Percentiles rank a stretch among this genome's conserved stretches.
Conservation (phyloP, 2,329 filamentous ascomycete genomes). For the Colletotrichum incanum region DNA sequence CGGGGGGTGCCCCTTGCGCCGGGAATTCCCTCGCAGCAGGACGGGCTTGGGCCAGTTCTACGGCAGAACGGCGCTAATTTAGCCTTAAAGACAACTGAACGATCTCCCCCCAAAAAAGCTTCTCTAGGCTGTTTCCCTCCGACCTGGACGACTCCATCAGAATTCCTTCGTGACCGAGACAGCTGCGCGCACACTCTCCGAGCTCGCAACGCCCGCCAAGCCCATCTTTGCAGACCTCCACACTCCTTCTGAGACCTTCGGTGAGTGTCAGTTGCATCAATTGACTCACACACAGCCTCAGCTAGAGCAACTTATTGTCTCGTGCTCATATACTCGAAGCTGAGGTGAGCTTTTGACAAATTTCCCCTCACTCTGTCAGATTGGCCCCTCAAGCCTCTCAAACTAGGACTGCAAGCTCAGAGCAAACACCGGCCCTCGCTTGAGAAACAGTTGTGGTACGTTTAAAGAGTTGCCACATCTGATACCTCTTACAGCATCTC, state of each 20-base stretch:
- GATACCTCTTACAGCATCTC: not conserved
- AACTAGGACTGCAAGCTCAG: not conserved
- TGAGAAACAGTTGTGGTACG: not conserved
- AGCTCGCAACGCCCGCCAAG: not conserved
- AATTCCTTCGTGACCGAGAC: slow-evolving; percentile 1
- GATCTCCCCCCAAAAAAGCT: not conserved
- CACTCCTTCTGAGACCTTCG: not conserved
- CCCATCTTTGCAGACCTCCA: not conserved
- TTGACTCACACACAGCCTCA: slow-evolving; percentile 10
- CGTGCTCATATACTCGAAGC: not conserved
- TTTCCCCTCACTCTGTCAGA: slow-evolving; percentile 25
- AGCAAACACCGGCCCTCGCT: not conserved
- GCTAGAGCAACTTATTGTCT: not conserved
- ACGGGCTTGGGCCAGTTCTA: slow-evolving; percentile 21
- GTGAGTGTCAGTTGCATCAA: slow-evolving; percentile 17
- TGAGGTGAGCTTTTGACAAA: slow-evolving; percentile 32
- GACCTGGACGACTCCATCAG: not conserved
- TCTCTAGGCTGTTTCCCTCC: not conserved
- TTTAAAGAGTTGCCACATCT: not conserved
- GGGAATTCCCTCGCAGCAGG: slow-evolving; percentile 39
- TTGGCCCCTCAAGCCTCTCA: not conserved
- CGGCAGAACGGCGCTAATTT: slow-evolving; percentile 31
- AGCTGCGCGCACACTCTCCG: slow-evolving; percentile 2
- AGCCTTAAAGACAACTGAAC: slow-evolving; percentile 28
- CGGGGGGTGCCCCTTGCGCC: slow-evolving; percentile 19